Base-by-base conservation (phyloP, 352 stramenopile species). In the Phytopythium boreale region DNA sequence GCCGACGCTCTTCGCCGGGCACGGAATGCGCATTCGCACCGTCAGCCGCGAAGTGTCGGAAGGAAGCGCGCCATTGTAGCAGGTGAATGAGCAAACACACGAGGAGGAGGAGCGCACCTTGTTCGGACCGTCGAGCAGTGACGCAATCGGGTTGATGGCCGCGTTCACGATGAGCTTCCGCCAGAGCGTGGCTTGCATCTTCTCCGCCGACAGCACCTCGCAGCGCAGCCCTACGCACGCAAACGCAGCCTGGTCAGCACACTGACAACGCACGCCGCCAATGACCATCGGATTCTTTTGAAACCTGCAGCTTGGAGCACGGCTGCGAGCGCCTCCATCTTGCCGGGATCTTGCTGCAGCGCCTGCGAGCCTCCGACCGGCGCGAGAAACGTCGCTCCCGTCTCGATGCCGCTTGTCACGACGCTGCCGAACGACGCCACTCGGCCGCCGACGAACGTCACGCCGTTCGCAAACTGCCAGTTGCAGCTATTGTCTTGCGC, bases 141-240 rank as follows among this genome's bases (percentile, higher is more conserved):
- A 84, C 11, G 80, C 80, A 20, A 94, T 69, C 5, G 85, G 83
- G 55, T 94, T 94, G 64, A 94, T 91, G 2, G 71, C 82, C 2
- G 85, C 85, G 61, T 94, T 94, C 41, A 94, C 79, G 67, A 94
- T 86, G 37, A 92, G 68, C 52, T 94, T 94, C 20, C 75, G 72
- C 85, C 85, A 94, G 14, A 88, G 70, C 37, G 88, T 89, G 14
- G 69, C 71, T 61, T 89, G 74, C 73, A 91, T 89, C 19, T 78
- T 67, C 7, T 62, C 61, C 0, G 60, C 34, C 15, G 72, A 61
- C n/a, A 93, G 47, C 10, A 80, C 56, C 51, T 88, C 36, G 39
- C 70, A 87, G 15, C 56, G 65, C 24, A 90, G 57, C 31, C 78
- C 82, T 90, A 56, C 20, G 58, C 41, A 61, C 22, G 12, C 29